phyloP scores from a whole-genome alignment of 306 rosid genomes.

The Acacia melanoxylon region DNA sequence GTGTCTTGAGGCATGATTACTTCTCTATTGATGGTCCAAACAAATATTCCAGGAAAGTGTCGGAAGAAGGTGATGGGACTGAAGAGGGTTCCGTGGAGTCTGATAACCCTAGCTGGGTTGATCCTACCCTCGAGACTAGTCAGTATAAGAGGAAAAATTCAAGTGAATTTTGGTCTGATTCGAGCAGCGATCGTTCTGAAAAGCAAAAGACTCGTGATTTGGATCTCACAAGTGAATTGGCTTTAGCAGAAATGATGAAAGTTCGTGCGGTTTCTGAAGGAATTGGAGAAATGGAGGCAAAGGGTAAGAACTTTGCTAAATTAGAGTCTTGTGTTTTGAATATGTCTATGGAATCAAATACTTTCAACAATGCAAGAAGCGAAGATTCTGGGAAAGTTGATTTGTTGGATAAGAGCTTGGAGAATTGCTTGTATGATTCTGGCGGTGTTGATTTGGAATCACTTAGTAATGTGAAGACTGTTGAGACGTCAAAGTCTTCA shows the following conservation, averaged over 20 bases:
- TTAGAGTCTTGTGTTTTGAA: conserved; percentile 33
- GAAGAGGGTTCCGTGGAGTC: conserved; percentile 57
- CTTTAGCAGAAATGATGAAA: not conserved
- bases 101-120: conserved; percentile 74
- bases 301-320: conserved; percentile 20
- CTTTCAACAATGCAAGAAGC: conserved; percentile 3
- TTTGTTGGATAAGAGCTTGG: conserved; percentile 24
- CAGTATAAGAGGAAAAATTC: conserved; percentile 26
- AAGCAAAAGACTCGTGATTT: conserved; percentile 42
- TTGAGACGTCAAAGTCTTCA: conserved; percentile 5
- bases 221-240: conserved; percentile 30
- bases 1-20: conserved; percentile 58
- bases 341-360: not conserved
- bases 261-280: not conserved
- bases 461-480: conserved; percentile 15
- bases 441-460: conserved; percentile 34
- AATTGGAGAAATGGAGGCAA: conserved; percentile 21
- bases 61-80: conserved; percentile 25
- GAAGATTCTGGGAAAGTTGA: conserved; percentile 29
- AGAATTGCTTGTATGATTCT: conserved; percentile 46
- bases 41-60: conserved; percentile 15
- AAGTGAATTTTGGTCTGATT: conserved; percentile 60
- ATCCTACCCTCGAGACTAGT: conserved; percentile 41
- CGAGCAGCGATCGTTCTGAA: conserved; percentile 44
- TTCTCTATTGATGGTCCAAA: conserved; percentile 56